These are phyloP conservation scores for button mushroom (Agaricus bisporus) DNA, from an alignment of 768 basidiomycete species.

Conservation along the genomic window DNA sequence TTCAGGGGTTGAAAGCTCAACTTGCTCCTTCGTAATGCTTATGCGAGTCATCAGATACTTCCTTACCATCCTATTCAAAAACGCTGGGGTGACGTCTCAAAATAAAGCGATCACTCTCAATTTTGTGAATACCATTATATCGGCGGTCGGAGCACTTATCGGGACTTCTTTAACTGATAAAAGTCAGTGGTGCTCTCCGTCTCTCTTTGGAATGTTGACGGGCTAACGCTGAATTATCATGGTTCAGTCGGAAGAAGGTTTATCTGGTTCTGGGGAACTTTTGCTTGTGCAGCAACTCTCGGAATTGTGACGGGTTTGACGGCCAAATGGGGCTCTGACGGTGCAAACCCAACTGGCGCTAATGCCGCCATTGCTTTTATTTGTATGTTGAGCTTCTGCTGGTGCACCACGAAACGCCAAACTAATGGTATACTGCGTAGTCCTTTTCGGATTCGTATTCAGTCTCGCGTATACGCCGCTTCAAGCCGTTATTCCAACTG, in stretches of 20 bases:
- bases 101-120: slow-evolving; percentile 32
- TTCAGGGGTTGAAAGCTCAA: background rate
- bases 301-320: slow-evolving; percentile 38
- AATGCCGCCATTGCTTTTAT: slow-evolving; percentile 41
- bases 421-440: slow-evolving; percentile 23
- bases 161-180: slow-evolving; percentile 36
- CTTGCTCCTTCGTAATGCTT: background rate
- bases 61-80: slow-evolving; percentile 34
- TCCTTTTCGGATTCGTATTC: slow-evolving; percentile 50
- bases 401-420: background rate
- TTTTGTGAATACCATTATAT: slow-evolving; percentile 37
- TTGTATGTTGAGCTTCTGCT: slow-evolving; percentile 23
- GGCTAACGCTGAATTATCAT: background rate
- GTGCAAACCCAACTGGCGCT: slow-evolving; percentile 31
- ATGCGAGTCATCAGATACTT: slow-evolving; percentile 27
- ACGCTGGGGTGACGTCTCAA: slow-evolving; percentile 33
- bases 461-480: slow-evolving; percentile 54
- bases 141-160: slow-evolving; percentile 33
- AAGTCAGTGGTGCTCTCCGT: slow-evolving; percentile 15
- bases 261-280: slow-evolving; percentile 44
- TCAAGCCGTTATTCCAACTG: slow-evolving; percentile 51
- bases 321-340: slow-evolving; percentile 31
- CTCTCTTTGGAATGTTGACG: background rate
- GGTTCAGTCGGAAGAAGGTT: slow-evolving; percentile 32
- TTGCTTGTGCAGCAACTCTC: slow-evolving; percentile 30